Evolutionary conservation across 345 rosid species (phyloP).

Genomic region (Boechera stricta): DNA sequence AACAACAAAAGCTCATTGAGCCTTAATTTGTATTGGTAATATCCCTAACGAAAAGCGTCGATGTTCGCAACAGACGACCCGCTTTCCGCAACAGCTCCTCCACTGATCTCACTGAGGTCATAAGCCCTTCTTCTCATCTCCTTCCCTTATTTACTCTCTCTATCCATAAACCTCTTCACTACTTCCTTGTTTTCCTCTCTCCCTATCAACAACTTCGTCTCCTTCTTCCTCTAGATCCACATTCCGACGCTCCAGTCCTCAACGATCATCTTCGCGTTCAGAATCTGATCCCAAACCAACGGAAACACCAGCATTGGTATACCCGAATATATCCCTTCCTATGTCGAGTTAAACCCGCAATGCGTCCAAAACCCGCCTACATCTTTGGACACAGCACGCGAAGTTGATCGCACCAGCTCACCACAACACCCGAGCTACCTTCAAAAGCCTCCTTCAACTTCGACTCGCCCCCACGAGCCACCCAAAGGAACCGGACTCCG

Average conservation of each 20-base stretch:
- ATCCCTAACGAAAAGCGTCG: slow-evolving; percentile 51
- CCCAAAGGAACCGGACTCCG: slow-evolving; percentile 51
- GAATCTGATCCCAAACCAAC: slow-evolving; percentile 52
- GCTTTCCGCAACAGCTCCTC: background rate
- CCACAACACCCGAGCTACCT: slow-evolving; percentile 36
- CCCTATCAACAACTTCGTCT: slow-evolving; percentile 38
- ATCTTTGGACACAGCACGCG: slow-evolving; percentile 54
- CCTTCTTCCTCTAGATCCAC: slow-evolving; percentile 37
- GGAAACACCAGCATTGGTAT: slow-evolving; percentile 61
- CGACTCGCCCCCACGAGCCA: slow-evolving; percentile 46
- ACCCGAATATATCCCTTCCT: slow-evolving; percentile 58
- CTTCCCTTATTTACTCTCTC: slow-evolving; percentile 22
- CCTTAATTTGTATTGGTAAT: slow-evolving; percentile 21
- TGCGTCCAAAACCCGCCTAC: slow-evolving; percentile 74
- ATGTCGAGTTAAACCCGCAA: slow-evolving; percentile 69
- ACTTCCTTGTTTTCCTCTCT: slow-evolving; percentile 46
- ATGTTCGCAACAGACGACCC: slow-evolving; percentile 52
- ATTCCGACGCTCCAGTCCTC: slow-evolving; percentile 67
- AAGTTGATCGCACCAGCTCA: slow-evolving; percentile 66
- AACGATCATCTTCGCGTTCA: slow-evolving; percentile 56
- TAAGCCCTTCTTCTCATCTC: slow-evolving; percentile 30
- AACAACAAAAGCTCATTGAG: slow-evolving; percentile 1
- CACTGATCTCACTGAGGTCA: slow-evolving; percentile 25
- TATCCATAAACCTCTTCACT: slow-evolving; percentile 41
- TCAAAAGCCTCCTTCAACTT: slow-evolving; percentile 10